Percentiles rank a stretch among this genome's conserved stretches.
phyloP scores from a whole-genome alignment of 2,329 filamentous ascomycete species.

The Helicocarpus griseus region DNA sequence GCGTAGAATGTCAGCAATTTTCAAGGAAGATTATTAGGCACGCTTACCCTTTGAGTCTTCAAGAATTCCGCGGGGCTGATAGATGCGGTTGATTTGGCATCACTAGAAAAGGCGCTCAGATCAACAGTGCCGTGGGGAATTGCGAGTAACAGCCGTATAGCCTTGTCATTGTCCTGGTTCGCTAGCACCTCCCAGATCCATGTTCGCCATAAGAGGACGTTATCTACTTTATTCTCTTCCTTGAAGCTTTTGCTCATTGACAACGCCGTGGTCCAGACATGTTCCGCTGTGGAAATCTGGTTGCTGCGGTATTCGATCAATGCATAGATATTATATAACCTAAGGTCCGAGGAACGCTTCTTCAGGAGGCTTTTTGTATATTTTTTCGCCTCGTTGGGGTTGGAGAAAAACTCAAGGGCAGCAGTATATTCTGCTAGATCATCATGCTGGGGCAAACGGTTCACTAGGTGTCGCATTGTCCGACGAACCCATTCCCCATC shows the following conservation, averaged over 20 bases:
- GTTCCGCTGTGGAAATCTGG: constrained; percentile 49
- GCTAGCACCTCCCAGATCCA: constrained; percentile 61
- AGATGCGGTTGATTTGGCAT: constrained; percentile 8
- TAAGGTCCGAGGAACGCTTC: constrained; percentile 50
- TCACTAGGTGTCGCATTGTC: constrained; percentile 49
- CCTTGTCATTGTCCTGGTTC: constrained; percentile 24
- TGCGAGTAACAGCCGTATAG: constrained; percentile 30
- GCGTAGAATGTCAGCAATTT: constrained; percentile 43
- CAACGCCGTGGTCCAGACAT: constrained; percentile 60
- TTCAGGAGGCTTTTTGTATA: constrained; percentile 66
- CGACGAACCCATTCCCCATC: constrained; percentile 42
- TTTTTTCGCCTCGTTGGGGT: constrained; percentile 52
- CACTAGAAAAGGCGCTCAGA: constrained; percentile 19
- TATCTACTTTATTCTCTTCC: constrained; percentile 25
- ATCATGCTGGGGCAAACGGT: constrained; percentile 34
- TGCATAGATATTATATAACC: constrained; percentile 71
- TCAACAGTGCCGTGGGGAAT: constrained; percentile 29
- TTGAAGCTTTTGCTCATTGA: constrained; percentile 41
- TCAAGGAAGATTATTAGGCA: constrained; percentile 3
- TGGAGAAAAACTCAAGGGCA: constrained; percentile 52
- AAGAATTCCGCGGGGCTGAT: constrained; percentile 27
- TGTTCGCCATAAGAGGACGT: constrained; percentile 45
- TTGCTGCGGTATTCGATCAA: constrained; percentile 56
- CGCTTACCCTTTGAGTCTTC: constrained; percentile 31
- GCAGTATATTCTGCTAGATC: constrained; percentile 59